Evolutionary conservation across 1,284 basidiomycete genomes (phyloP).

Genomic region (Caloboletus firmus): DNA sequence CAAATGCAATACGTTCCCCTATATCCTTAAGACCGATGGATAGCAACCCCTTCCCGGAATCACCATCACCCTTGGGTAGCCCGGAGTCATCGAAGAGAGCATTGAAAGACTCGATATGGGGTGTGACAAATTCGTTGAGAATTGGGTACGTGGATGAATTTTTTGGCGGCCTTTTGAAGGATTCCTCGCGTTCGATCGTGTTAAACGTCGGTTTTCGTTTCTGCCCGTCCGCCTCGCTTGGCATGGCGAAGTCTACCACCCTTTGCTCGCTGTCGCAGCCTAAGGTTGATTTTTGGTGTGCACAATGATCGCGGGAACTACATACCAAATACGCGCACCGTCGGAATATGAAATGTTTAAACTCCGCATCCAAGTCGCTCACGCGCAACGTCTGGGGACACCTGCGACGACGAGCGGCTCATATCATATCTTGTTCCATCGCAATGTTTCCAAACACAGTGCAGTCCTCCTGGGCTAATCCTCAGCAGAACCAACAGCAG

Average conservation of each 20-base stretch:
- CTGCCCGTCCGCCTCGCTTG: conserved; percentile 31
- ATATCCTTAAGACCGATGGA: conserved; percentile 83
- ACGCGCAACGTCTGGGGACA: conserved; percentile 14
- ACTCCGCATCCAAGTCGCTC: conserved; percentile 24
- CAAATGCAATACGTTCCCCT: conserved; percentile 89
- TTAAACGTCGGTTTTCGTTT: conserved; percentile 64
- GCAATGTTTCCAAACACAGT: conserved; percentile 58
- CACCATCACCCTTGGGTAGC: conserved; percentile 66
- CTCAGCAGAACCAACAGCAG: conserved; percentile 51
- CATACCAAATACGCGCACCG: conserved; percentile 19
- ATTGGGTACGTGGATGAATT: conserved; percentile 74
- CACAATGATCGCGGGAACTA: conserved; percentile 10
- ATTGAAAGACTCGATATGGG: conserved; percentile 97
- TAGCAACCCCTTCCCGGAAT: conserved; percentile 80
- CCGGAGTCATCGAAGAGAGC: conserved; percentile 89
- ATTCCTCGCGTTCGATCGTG: conserved; percentile 81
- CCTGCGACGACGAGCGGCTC: conserved; percentile 25
- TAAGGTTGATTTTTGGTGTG: conserved; percentile 7
- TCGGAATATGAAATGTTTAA: conserved; percentile 19
- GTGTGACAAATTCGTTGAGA: conserved; percentile 90
- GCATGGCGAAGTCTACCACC: conserved; percentile 32
- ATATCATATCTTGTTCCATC: conserved; percentile 19
- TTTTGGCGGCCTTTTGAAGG: conserved; percentile 78
- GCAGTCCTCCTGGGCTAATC: conserved; percentile 64
- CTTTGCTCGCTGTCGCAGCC: neutral